Base-by-base conservation (phyloP, 2,329 filamentous ascomycete genomes). In the Ascocoryne sarcoides region DNA sequence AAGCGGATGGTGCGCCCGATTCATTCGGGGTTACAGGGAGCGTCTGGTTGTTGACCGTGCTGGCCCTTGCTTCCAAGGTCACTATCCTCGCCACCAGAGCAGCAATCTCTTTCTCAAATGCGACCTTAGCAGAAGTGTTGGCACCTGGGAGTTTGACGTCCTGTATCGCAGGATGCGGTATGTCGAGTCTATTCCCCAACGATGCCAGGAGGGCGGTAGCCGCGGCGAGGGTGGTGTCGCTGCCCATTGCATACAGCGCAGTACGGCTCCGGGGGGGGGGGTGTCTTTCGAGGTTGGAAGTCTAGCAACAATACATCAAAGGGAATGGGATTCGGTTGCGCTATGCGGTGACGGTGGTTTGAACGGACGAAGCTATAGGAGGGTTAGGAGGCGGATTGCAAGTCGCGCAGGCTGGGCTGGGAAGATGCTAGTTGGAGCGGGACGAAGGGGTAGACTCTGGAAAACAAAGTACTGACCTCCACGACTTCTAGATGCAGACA, bases 21-120 rank as follows among this genome's bases (percentile, higher is more conserved):
- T 92, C 86, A 61, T 82, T 88, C 35, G 88, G 86, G 8, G 86
- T 92, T 58, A 89, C 82, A 53, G 87, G 87, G 54, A 89, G 74
- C 42, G 65, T 64, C 38, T 72, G 70, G 48, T 72, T 67, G 49
- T 72, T 70, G 43, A 73, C 62, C 43, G 73, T 67, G 57, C 74
- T 76, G 50, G 84, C 82, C 65, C 82, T 82, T 53, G 78, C 77
- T 68, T 96, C 89, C 53, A 96, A 76, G 50, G 81, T 78, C 49
- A 88, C 83, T 52, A 96, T 78, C 51, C 92, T 75, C 46, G 79
- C 67, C 44, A 82, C 76, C 48, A 96, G 75, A 41, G 84, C 82
- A 37, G 82, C 76, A 43, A 98, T 75, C 65, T 96, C 90, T 45
- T 73, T 71, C 65, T 96, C 88, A 46, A 96, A 76, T 21, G 73